A percentile compares a stretch with the other conserved stretches of the same genome.
Evolutionary conservation across 2,329 filamentous ascomycete species (phyloP).

Genomic region (Diaporthe australafricana): DNA sequence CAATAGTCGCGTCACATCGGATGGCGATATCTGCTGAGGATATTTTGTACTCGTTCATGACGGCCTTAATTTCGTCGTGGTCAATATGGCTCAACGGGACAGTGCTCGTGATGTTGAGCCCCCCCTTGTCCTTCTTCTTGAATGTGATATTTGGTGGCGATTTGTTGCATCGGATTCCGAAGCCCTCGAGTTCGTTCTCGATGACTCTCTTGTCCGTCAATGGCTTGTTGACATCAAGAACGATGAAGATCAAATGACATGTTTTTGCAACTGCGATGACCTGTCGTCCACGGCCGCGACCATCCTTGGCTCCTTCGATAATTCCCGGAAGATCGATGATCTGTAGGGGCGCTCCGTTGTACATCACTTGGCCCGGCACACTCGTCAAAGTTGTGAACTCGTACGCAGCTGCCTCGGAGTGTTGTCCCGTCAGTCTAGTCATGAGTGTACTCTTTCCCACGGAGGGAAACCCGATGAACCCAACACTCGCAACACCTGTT

Average conservation of each 20-base stretch:
- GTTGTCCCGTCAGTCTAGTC: slow-evolving; percentile 93
- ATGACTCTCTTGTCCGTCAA: slow-evolving; percentile 97
- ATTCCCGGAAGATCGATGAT: slow-evolving; percentile 99
- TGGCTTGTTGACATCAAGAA: slow-evolving; percentile 98
- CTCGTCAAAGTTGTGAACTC: slow-evolving; percentile 99
- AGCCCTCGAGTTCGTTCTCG: slow-evolving; percentile 94
- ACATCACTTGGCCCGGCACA: slow-evolving; percentile 93
- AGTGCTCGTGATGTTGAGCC: slow-evolving; percentile 95
- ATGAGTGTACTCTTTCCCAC: slow-evolving; percentile 99
- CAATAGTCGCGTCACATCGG: slow-evolving; percentile 95
- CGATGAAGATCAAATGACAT: slow-evolving; percentile 98
- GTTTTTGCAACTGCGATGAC: slow-evolving; percentile 99
- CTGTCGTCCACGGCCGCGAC: slow-evolving; percentile 95
- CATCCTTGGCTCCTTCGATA: slow-evolving; percentile 98
- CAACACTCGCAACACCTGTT: slow-evolving; percentile 96
- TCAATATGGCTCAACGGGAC: slow-evolving; percentile 93
- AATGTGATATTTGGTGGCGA: slow-evolving; percentile 97
- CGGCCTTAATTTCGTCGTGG: slow-evolving; percentile 95
- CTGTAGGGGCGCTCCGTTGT: slow-evolving; percentile 96
- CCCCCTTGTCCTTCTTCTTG: slow-evolving; percentile 99
- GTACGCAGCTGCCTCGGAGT: slow-evolving; percentile 96
- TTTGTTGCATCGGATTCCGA: slow-evolving; percentile 98
- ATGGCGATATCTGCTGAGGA: slow-evolving; percentile 97
- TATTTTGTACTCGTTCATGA: slow-evolving; percentile 97
- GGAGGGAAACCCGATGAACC: slow-evolving; percentile 98